A percentile compares a stretch with the other conserved stretches of the same genome.
phyloP scores from a whole-genome alignment of 371 early-diverging fungal genomes.

The Syncephalis fuscata region DNA sequence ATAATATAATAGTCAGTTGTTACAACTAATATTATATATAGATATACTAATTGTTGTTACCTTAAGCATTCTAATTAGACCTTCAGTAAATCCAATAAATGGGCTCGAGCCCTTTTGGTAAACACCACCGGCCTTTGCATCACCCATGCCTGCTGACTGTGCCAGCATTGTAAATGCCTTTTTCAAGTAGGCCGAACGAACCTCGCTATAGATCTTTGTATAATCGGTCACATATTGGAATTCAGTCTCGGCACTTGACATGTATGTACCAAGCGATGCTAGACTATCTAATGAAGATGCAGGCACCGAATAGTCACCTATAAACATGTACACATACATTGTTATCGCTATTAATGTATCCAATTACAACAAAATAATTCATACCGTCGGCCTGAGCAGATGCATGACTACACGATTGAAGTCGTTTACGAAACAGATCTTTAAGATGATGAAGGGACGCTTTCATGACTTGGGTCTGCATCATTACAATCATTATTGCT shows the following conservation, averaged over 20 bases:
- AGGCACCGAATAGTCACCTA: too few relatives aligned
- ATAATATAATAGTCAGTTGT: too few relatives aligned
- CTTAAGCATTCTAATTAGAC: conserved; percentile 11
- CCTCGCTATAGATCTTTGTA: conserved; percentile 53
- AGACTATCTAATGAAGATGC: conserved; percentile 7
- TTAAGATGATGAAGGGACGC: conserved; percentile 22
- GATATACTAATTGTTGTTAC: conserved; percentile 1
- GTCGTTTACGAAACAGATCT: conserved; percentile 28
- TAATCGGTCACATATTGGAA: conserved; percentile 43
- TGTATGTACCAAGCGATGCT: conserved; percentile 41
- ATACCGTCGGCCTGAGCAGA: too few relatives aligned
- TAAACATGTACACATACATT: too few relatives aligned
- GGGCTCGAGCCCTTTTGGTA: conserved; percentile 45
- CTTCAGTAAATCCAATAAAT: conserved; percentile 6
- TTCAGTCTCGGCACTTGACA: conserved; percentile 35
- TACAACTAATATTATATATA: background rate
- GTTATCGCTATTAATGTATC: too few relatives aligned
- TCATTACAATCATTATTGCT: too few relatives aligned
- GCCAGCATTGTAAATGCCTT: conserved; percentile 40
- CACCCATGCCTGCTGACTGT: conserved; percentile 23
- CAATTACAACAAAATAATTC: too few relatives aligned
- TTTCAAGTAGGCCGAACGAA: conserved; percentile 44
- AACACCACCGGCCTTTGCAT: conserved; percentile 30
- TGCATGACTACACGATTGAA: conserved; percentile 13
- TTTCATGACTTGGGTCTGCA: conserved; percentile 22